These are phyloP conservation scores for Talaromyces funiculosus DNA, from an alignment of 2,329 filamentous ascomycete genomes.

Conservation along the genomic window DNA sequence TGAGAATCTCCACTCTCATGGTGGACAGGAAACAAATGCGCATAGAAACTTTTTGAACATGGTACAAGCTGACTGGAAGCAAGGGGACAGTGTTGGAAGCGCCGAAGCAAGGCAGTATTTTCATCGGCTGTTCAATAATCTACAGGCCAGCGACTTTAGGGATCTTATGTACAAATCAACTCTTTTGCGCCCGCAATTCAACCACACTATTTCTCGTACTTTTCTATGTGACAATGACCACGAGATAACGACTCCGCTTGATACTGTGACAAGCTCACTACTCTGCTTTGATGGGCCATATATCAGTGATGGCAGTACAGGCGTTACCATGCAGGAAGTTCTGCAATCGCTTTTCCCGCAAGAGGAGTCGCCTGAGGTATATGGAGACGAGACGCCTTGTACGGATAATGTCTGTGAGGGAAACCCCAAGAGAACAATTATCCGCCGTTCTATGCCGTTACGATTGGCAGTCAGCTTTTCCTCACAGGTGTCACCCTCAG, in stretches of 20 bases:
- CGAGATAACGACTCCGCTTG: background rate
- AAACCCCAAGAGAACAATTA: constrained; percentile 24
- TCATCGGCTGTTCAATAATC: background rate
- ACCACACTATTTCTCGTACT: background rate
- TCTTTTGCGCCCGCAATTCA: constrained; percentile 11
- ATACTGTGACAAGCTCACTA: background rate
- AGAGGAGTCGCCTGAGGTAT: background rate
- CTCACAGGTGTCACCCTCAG: constrained; percentile 15
- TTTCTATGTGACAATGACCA: background rate
- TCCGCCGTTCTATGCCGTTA: constrained; percentile 26
- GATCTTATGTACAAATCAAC: constrained; percentile 1
- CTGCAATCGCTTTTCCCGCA: constrained; percentile 1
- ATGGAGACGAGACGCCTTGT: background rate
- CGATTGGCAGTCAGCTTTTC: constrained; percentile 25
- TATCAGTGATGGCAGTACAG: background rate
- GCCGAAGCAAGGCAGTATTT: background rate
- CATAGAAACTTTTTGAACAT: background rate
- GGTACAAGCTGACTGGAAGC: background rate
- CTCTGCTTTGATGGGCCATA: background rate
- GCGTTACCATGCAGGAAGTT: background rate
- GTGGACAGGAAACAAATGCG: constrained; percentile 13
- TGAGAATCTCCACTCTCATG: constrained; percentile 15
- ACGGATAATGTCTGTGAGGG: background rate
- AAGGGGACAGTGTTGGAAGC: background rate
- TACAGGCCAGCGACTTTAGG: background rate